phyloP scores from a whole-genome alignment of 1,284 basidiomycete species.

The Ustilago bromivora region DNA sequence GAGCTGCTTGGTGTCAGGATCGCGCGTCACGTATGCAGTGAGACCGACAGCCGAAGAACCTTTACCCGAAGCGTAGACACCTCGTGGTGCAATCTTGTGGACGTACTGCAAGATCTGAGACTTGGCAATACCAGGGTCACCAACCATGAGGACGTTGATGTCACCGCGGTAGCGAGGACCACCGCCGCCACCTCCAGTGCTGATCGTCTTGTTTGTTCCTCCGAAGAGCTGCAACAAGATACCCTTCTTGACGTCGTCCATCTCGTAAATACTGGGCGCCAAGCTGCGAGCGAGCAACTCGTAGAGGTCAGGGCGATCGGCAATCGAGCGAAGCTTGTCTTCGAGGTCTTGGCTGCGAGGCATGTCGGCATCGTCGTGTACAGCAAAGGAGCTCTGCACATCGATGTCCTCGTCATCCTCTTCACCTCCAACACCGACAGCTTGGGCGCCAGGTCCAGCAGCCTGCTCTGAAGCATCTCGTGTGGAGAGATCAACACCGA shows the following conservation, averaged over 20 bases:
- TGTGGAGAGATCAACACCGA: conserved; percentile 85
- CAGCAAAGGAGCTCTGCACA: conserved; percentile 31
- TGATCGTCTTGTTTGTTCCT: conserved; percentile 95
- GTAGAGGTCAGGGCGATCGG: conserved; percentile 84
- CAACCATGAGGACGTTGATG: conserved; percentile 96
- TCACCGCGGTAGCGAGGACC: conserved; percentile 96
- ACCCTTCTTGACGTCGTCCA: conserved; percentile 99
- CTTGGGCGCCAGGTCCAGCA: conserved; percentile 73
- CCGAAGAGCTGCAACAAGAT: conserved; percentile 95
- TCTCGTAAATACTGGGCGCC: conserved; percentile 95
- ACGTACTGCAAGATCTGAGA: conserved; percentile 91
- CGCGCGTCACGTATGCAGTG: conserved; percentile 96
- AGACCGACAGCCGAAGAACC: conserved; percentile 98
- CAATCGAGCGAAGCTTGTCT: conserved; percentile 78
- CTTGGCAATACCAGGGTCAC: conserved; percentile 98
- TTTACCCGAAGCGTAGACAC: conserved; percentile 87
- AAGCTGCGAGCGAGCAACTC: conserved; percentile 85
- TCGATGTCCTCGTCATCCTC: conserved; percentile 71
- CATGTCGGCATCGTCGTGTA: conserved; percentile 30
- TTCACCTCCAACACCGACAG: conserved; percentile 86
- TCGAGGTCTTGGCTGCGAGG: conserved; percentile 72
- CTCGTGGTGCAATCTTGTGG: conserved; percentile 96
- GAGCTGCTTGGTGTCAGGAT: conserved; percentile 96
- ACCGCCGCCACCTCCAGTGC: conserved; percentile 90
- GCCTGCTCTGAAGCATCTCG: conserved; percentile 71